phyloP scores from a whole-genome alignment of 1,284 basidiomycete genomes.

The Tylopilus sp. region DNA sequence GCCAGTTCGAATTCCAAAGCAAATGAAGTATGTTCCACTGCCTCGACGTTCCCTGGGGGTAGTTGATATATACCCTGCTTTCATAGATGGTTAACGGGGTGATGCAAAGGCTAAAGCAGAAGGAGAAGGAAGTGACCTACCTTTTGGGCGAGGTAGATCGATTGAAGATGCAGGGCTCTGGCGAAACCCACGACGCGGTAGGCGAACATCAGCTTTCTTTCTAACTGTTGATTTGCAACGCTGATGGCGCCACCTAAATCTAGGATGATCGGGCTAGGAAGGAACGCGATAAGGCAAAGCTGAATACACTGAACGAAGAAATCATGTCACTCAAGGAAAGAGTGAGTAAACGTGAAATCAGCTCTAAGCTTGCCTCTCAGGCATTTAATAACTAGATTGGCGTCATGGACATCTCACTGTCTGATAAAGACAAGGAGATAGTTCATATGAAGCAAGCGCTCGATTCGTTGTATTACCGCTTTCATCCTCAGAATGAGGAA shows the following conservation, averaged over 20 bases:
- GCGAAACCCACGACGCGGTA: conserved; percentile 69
- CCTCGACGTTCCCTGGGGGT: neutral
- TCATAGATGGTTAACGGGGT: conserved; percentile 76
- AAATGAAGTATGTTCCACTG: conserved; percentile 57
- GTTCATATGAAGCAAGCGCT: conserved; percentile 84
- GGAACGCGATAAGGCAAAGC: conserved; percentile 81
- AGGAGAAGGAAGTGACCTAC: conserved; percentile 86
- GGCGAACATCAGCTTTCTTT: conserved; percentile 34
- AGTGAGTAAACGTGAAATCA: conserved; percentile 50
- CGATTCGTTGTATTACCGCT: conserved; percentile 86
- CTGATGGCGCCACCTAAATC: conserved; percentile 6
- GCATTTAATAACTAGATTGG: conserved; percentile 53
- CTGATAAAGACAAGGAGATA: conserved; percentile 78
- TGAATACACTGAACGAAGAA: conserved; percentile 83
- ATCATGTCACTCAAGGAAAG: conserved; percentile 77
- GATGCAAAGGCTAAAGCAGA: conserved; percentile 85
- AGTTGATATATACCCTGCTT: conserved; percentile 13
- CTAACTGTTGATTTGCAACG: conserved; percentile 6
- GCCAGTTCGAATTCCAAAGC: conserved; percentile 54
- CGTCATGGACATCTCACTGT: conserved; percentile 62
- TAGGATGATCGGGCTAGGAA: conserved; percentile 84
- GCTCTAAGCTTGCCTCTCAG: conserved; percentile 9
- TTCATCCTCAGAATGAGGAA: conserved; percentile 66
- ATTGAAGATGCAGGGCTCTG: conserved; percentile 65
- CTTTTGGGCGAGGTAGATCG: conserved; percentile 81